These are phyloP conservation scores for Leishmania gerbilli DNA, from an alignment of 208 protist species.

Conservation along the genomic window DNA sequence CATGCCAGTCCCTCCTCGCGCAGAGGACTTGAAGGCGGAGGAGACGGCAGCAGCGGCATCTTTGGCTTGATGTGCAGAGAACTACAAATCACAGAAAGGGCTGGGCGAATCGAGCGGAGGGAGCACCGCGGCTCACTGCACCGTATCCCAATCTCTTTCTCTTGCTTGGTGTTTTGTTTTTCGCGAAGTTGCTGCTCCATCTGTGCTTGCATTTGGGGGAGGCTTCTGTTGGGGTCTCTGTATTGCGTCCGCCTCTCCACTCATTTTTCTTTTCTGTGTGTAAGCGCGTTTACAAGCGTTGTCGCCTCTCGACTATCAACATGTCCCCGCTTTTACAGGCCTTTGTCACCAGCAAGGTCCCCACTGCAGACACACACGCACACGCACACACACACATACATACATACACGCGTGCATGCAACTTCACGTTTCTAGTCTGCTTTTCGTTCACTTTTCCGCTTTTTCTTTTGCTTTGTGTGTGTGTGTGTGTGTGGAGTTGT, in stretches of 20 bases:
- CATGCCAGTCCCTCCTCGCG: slow-evolving; percentile 18
- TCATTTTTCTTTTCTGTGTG: not conserved
- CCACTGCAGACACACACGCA: not conserved
- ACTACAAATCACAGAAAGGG: not conserved
- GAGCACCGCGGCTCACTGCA: not conserved
- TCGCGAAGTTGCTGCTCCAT: not conserved
- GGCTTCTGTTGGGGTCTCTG: not conserved
- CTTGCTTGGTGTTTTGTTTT: not conserved
- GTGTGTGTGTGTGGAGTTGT: not conserved
- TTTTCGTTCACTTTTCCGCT: not conserved
- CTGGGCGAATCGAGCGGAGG: too few relatives aligned
- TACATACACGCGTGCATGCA: not conserved
- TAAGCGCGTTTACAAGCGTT: not conserved
- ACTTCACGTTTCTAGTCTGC: not conserved
- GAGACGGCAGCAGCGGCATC: not conserved
- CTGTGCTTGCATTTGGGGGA: not conserved
- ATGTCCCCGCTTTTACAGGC: not conserved
- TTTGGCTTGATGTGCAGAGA: not conserved
- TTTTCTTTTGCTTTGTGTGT: not conserved
- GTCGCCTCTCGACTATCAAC: not conserved
- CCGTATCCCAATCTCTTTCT: not conserved
- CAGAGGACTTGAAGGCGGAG: not conserved
- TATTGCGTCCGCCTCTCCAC: not conserved
- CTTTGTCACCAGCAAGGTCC: not conserved
- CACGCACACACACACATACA: not conserved